Evolutionary conservation across 1,284 basidiomycete species (phyloP), one percentile per base, ranked within the genome.

Genomic region (Apiotrichum domesticum): DNA sequence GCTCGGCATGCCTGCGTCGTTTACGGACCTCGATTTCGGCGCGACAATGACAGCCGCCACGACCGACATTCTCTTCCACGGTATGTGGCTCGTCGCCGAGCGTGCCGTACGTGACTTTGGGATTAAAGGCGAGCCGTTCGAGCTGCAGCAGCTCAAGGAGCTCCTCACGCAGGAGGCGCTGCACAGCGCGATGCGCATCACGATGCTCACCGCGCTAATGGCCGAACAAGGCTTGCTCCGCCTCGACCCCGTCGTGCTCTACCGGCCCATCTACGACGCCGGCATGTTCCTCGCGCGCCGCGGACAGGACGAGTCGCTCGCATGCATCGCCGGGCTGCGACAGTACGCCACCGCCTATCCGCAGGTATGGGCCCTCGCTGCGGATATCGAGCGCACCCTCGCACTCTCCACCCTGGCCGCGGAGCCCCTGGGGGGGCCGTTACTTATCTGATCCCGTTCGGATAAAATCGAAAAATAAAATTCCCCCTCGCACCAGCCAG

Each of bases 61-160:
- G 15, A 88, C 86, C 66, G 92, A 96, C 72, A 87, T 90, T 47
- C 88, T 87, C 42, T 93, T 89, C 70, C 91, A 96, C 75, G 84
- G 88, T 64, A 85, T 93, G 82, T 95, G 91, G 78, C 69, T 80
- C 46, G 65, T 77, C 7, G 65, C 77, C 29, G 68, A 76, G 52
- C 67, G 70, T 2, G 75, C 76, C 0, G 65, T 94, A 57, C 86
- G 90, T 63, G 90, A 94, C 65, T 90, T 83, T 70, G 90, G 90
- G 34, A 80, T 94, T 59, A 82, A 83, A 57, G 88, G 90, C 64
- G 48, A 34, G 14, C 49, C 41, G 13, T 56, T 69, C 45, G 81
- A 86, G 59, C 83, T 87, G 40, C 85, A 89, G 59, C 79, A 78
- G 44, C 74, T 84, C 49, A 85, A 84, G 74, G 80, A 83, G 49